A percentile compares a stretch with the other conserved stretches of the same genome.
Evolutionary conservation across 805 yeast species (phyloP).

Genomic region (Sungouiozyma ichnusensis): DNA sequence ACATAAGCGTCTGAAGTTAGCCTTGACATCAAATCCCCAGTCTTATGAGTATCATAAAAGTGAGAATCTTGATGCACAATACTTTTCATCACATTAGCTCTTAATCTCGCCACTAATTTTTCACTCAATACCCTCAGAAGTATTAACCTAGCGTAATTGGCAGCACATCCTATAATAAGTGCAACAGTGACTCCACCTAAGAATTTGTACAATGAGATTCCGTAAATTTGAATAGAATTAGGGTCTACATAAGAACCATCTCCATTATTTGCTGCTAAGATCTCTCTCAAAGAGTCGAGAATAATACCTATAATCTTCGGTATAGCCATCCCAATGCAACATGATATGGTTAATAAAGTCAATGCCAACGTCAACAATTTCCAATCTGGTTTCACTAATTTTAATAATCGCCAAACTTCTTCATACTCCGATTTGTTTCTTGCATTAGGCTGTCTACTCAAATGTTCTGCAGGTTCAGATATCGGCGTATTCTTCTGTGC

Average conservation of each 20-base stretch:
- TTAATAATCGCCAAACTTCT: conserved; percentile 28
- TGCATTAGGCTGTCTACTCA: conserved; percentile 12
- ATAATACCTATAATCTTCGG: conserved; percentile 50
- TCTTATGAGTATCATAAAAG: conserved; percentile 87
- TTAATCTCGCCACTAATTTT: conserved; percentile 69
- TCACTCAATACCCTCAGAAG: conserved; percentile 57
- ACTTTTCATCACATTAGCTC: conserved; percentile 66
- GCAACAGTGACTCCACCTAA: conserved; percentile 46
- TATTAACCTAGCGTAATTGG: conserved; percentile 65
- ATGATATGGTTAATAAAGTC: conserved; percentile 36
- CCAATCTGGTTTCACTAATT: conserved; percentile 37
- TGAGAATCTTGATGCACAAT: conserved; percentile 83
- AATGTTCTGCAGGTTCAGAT: neutral
- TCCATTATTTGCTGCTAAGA: neutral
- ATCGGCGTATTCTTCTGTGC: neutral
- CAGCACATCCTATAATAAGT: conserved; percentile 53
- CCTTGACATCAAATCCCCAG: conserved; percentile 88
- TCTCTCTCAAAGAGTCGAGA: conserved; percentile 34
- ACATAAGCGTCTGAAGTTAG: conserved; percentile 83
- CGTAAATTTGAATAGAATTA: conserved; percentile 1
- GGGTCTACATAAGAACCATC: neutral
- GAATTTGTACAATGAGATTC: conserved; percentile 38
- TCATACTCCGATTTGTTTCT: conserved; percentile 4
- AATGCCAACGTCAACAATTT: conserved; percentile 36
- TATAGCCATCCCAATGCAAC: conserved; percentile 40